These are phyloP conservation scores for Amyloporia xantha DNA, from an alignment of 768 basidiomycete species.

Conservation along the genomic window DNA sequence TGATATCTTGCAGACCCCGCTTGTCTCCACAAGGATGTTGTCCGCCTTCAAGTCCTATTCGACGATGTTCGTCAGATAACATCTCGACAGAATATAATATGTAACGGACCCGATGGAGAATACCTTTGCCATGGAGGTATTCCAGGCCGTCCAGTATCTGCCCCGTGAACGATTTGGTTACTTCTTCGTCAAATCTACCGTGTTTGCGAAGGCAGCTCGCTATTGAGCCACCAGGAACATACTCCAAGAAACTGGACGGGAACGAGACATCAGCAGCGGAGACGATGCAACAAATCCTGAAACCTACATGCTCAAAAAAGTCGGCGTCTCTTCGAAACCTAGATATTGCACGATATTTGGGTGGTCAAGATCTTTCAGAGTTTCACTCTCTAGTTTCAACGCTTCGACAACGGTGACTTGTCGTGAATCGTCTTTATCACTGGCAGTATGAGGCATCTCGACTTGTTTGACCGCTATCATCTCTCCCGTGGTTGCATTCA, in stretches of 20 bases:
- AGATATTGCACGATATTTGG: constrained; percentile 97
- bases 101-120: constrained; percentile 79
- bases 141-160: constrained; percentile 91
- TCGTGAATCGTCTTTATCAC: constrained; percentile 84
- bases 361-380: constrained; percentile 93
- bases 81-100: background rate
- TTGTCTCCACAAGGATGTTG: constrained; percentile 92
- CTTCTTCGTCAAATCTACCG: constrained; percentile 87
- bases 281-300: constrained; percentile 1
- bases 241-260: constrained; percentile 83
- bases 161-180: constrained; percentile 85
- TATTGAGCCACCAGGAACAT: constrained; percentile 96
- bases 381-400: constrained; percentile 91
- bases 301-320: constrained; percentile 86
- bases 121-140: constrained; percentile 87
- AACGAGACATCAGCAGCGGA: constrained; percentile 1
- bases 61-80: constrained; percentile 5
- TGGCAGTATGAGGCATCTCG: constrained; percentile 85
- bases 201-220: constrained; percentile 86
- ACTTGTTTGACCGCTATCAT: constrained; percentile 99
- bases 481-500: constrained; percentile 95
- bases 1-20: constrained; percentile 93
- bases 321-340: constrained; percentile 86
- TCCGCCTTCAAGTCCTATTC: constrained; percentile 94
- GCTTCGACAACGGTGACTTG: constrained; percentile 86